Conservation (phyloP, 1,284 basidiomycete genomes). For the Inonotus obliquus region DNA sequence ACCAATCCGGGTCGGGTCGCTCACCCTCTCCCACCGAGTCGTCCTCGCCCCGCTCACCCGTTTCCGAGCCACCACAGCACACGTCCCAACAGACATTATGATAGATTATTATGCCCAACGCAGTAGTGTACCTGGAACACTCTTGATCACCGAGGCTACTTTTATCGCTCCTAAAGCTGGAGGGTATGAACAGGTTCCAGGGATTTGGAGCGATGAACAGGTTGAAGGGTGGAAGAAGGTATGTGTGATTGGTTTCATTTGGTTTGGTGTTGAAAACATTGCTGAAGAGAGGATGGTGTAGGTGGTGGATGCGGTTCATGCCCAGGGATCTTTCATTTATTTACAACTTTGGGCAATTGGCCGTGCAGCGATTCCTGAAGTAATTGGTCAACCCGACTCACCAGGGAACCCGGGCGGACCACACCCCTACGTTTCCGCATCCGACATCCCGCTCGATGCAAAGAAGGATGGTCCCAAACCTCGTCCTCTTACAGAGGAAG, state of each 20-base stretch:
- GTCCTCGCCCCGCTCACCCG: constrained; percentile 33
- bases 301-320: constrained; percentile 37
- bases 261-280: not conserved
- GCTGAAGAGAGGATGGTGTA: too few relatives aligned
- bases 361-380: constrained; percentile 29
- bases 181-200: constrained; percentile 23
- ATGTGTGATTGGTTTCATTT: constrained; percentile 17
- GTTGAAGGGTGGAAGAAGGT: constrained; percentile 30
- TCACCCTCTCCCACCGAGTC: constrained; percentile 26
- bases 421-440: constrained; percentile 37
- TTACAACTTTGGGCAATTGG: constrained; percentile 45
- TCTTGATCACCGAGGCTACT: constrained; percentile 31
- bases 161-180: constrained; percentile 24
- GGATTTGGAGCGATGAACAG: constrained; percentile 27
- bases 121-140: constrained; percentile 24
- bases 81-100: constrained; percentile 22
- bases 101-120: constrained; percentile 29
- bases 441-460: constrained; percentile 37
- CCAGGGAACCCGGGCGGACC: constrained; percentile 25
- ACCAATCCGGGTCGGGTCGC: constrained; percentile 28
- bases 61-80: constrained; percentile 24
- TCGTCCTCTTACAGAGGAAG: constrained; percentile 23
- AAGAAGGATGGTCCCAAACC: constrained; percentile 23
- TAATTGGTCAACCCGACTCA: constrained; percentile 23
- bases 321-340: constrained; percentile 35